Percentiles rank a stretch among this genome's conserved stretches.
Conservation (phyloP, 2,329 filamentous ascomycete genomes). For the Acrocalymma vagum region DNA sequence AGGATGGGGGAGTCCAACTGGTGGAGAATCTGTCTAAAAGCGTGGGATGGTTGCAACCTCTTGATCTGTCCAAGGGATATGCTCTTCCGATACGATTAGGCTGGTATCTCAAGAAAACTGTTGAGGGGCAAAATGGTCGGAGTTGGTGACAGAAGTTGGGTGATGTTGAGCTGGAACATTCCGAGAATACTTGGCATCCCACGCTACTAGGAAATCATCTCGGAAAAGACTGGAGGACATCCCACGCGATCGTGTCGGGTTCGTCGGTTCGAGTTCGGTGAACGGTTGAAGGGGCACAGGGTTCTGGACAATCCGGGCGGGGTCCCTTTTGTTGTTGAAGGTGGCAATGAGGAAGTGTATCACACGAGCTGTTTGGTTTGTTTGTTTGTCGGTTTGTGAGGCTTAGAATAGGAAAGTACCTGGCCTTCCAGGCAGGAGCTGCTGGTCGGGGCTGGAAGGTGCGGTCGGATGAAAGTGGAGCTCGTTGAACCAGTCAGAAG, state of each 20-base stretch:
- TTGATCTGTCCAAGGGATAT: too few species aligned
- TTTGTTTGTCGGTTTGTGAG: too few species aligned
- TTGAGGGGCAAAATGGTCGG: slow-evolving; percentile 22
- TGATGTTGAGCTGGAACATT: slow-evolving; percentile 25
- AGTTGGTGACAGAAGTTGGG: slow-evolving; percentile 3
- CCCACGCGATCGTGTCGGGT: slow-evolving; percentile 28
- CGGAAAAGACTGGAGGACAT: slow-evolving; percentile 19
- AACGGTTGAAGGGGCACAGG: slow-evolving; percentile 13
- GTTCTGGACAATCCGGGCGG: slow-evolving; percentile 10
- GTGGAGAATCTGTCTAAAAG: slow-evolving; percentile 4
- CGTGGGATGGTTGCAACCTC: slow-evolving; percentile 13
- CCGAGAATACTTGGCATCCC: slow-evolving; percentile 33
- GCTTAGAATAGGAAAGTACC: slow-evolving; percentile 10
- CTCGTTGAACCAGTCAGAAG: slow-evolving; percentile 1
- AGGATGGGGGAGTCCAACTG: neutral
- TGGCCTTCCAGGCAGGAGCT: slow-evolving; percentile 16
- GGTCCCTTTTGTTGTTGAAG: neutral
- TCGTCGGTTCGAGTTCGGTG: slow-evolving; percentile 20
- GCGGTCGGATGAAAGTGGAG: slow-evolving; percentile 1
- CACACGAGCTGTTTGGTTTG: too few species aligned
- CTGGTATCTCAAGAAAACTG: slow-evolving; percentile 5
- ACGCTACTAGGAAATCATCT: slow-evolving; percentile 25
- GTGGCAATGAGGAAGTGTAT: too few species aligned
- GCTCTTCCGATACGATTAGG: too few species aligned
- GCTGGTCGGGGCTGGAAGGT: slow-evolving; percentile 9